Evolutionary conservation across 2,329 filamentous ascomycete species (phyloP), one percentile per base, ranked within the genome.

Genomic region (Cladosporium cucumerinum): DNA sequence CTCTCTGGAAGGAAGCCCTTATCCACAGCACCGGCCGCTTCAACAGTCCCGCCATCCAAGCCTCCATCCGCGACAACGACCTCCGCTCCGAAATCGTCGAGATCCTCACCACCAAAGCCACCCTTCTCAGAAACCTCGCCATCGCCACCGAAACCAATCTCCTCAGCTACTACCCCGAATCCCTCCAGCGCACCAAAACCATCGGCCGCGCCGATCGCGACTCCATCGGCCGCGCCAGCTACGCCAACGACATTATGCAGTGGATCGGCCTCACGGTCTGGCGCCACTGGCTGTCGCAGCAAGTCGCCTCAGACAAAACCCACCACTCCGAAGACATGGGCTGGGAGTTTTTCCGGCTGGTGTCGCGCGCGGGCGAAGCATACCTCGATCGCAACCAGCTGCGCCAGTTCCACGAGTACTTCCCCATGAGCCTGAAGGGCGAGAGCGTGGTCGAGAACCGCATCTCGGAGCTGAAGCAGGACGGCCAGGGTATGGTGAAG

Each of bases 221-320:
- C 63, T 72, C 73, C 23, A 74, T 76, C 46, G 72, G 75, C 59
- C 79, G 81, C 36, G 77, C 79, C 52, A 74, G 75, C 18, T 84
- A 83, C 67, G 73, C 76, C 23, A 80, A 77, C 65, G 80, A 84
- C 66, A 81, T 85, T 65, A 77, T 83, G 66, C 75, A 80, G 67
- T 85, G 82, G 83, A 81, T 84, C 73, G 79, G 78, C 4, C 73
- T 84, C 8, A 71, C 69, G 8, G 78, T 82, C 59, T 80, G 82
- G 70, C 78, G 80, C 0, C 79, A 84, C 69, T 84, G 80, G 78
- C 70, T 82, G 34, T 75, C 73, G 1, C 76, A 82, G 61, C 70
- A 74, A 16, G 73, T 83, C 39, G 72, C 76, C 43, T 74, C 75
- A 10, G 76, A 78, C 26, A 74, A 73, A 46, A 81, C 78, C 12